A percentile compares a stretch with the other conserved stretches of the same genome.
Conservation (phyloP, 805 yeast genomes). For the Ogataea trehaloabstinens region DNA sequence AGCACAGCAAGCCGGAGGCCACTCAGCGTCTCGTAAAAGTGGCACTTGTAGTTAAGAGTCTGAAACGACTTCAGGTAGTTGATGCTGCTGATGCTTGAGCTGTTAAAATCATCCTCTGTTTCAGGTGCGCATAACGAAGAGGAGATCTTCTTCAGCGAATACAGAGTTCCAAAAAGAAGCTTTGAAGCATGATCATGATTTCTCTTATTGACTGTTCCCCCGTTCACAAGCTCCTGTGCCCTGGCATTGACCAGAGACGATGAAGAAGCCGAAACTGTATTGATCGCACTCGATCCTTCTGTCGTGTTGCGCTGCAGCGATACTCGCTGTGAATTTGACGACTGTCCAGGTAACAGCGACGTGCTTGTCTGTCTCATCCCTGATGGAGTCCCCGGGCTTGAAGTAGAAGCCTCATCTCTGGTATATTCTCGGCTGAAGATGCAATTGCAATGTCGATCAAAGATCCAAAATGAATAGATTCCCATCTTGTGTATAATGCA, state of each 20-base stretch:
- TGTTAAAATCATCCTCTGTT: slow-evolving; percentile 8
- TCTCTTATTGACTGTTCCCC: slow-evolving; percentile 46
- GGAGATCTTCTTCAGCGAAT: slow-evolving; percentile 74
- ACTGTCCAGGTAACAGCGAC: not conserved
- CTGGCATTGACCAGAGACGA: slow-evolving; percentile 6
- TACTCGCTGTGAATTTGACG: not conserved
- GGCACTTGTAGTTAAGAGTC: slow-evolving; percentile 78
- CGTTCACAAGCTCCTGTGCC: slow-evolving; percentile 11
- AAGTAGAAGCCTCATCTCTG: too few relatives aligned
- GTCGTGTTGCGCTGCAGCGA: not conserved
- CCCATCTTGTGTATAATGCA: too few relatives aligned
- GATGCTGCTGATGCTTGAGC: slow-evolving; percentile 30
- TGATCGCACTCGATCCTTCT: not conserved
- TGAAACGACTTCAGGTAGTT: slow-evolving; percentile 41
- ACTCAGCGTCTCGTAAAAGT: slow-evolving; percentile 74
- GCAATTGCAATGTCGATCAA: slow-evolving; percentile 90
- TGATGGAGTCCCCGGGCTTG: too few relatives aligned
- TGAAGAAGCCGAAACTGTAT: slow-evolving; percentile 1
- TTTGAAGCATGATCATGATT: slow-evolving; percentile 72
- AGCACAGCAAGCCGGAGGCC: slow-evolving; percentile 74
- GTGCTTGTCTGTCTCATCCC: too few relatives aligned
- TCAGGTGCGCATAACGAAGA: slow-evolving; percentile 26
- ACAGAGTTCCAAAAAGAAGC: slow-evolving; percentile 80
- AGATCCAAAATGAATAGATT: slow-evolving; percentile 83
- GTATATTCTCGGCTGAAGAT: slow-evolving; percentile 72